Evolutionary conservation across 768 basidiomycete species (phyloP).

Genomic region (Coprinellus micaceus): DNA sequence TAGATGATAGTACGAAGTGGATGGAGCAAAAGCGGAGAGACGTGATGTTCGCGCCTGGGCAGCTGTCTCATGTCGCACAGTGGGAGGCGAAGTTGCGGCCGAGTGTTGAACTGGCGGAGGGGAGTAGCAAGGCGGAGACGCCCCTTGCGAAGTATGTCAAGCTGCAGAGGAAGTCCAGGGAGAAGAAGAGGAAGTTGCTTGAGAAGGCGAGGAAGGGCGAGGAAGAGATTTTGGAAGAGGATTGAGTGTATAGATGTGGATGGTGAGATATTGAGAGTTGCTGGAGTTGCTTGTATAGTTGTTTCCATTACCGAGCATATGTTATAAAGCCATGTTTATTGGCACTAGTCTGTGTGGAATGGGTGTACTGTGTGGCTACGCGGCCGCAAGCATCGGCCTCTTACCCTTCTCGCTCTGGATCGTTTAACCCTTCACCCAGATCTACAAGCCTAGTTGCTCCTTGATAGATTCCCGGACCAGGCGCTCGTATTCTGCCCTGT

Average conservation of each 20-base stretch:
- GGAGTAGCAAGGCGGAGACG: constrained; percentile 50
- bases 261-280: background rate
- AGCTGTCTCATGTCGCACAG: constrained; percentile 59
- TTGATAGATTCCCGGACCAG: constrained; percentile 78
- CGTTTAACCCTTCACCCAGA: background rate
- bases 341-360: background rate
- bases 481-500: constrained; percentile 84
- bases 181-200: constrained; percentile 63
- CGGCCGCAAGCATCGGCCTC: background rate
- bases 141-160: constrained; percentile 82
- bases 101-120: constrained; percentile 18
- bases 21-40: constrained; percentile 64
- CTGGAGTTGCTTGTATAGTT: background rate
- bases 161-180: constrained; percentile 76
- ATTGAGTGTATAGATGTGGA: background rate
- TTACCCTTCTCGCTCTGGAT: background rate
- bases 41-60: constrained; percentile 74
- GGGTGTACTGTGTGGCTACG: background rate
- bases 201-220: constrained; percentile 78
- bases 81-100: constrained; percentile 59
- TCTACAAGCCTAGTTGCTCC: constrained; percentile 73
- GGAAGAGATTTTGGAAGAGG: constrained; percentile 62
- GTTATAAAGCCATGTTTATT: constrained; percentile 5
- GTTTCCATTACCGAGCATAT: no score
- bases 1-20: constrained; percentile 84